phyloP scores from a whole-genome alignment of 1,139 yeast genomes.

The Pichia sp. region DNA sequence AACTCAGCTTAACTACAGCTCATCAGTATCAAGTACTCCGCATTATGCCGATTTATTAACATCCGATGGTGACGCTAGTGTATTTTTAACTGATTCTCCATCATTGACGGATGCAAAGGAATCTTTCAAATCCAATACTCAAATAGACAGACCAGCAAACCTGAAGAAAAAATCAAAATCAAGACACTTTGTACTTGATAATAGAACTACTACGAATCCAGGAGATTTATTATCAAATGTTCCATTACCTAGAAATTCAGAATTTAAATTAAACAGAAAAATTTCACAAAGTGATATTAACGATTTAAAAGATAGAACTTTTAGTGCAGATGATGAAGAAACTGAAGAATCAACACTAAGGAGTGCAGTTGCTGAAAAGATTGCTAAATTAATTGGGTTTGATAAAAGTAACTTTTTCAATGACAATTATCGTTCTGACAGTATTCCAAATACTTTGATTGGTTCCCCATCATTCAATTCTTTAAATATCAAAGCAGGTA shows the following conservation, averaged over 20 bases:
- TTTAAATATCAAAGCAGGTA: constrained; percentile 9
- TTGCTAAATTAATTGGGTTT: constrained; percentile 69
- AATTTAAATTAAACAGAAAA: constrained; percentile 7
- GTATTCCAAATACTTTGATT: constrained; percentile 10
- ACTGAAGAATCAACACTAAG: constrained; percentile 69
- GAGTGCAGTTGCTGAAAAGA: constrained; percentile 65
- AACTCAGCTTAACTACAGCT: background rate
- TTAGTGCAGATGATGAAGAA: constrained; percentile 54
- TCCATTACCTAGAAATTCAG: constrained; percentile 52
- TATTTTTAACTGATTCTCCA: constrained; percentile 28
- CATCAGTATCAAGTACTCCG: background rate
- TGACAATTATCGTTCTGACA: background rate
- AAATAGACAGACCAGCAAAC: too few species aligned
- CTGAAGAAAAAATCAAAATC: constrained; percentile 29
- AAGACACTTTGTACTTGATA: constrained; percentile 58
- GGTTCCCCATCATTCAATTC: constrained; percentile 5
- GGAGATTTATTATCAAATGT: constrained; percentile 83
- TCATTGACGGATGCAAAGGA: background rate
- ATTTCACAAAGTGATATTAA: constrained; percentile 19
- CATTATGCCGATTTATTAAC: constrained; percentile 3
- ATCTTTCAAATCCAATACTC: background rate
- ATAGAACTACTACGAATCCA: constrained; percentile 60
- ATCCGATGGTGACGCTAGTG: constrained; percentile 37
- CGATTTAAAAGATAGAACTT: constrained; percentile 36
- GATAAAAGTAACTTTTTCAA: constrained; percentile 26